Evolutionary conservation across 345 rosid species (phyloP).

Genomic region (Stellera chamaejasme): DNA sequence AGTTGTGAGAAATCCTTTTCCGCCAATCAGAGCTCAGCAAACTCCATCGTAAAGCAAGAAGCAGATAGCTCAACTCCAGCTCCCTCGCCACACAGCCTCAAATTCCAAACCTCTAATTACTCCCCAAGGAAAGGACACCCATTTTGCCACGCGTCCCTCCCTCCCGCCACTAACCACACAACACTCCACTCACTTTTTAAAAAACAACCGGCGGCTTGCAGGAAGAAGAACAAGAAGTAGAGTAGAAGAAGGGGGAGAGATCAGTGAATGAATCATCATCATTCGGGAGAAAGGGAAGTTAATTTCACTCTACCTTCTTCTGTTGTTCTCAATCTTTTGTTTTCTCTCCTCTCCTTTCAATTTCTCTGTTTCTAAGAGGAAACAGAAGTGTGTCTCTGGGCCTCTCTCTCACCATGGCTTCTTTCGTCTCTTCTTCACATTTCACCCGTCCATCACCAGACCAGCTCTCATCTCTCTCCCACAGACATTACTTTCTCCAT

Average conservation of each 20-base stretch:
- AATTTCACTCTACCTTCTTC: not conserved
- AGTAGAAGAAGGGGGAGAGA: not conserved
- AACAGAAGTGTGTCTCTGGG: slow-evolving; percentile 20
- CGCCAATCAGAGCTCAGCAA: slow-evolving; percentile 46
- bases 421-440: slow-evolving; percentile 47
- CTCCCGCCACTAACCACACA: slow-evolving; percentile 49
- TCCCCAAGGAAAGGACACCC: slow-evolving; percentile 22
- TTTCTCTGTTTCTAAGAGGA: slow-evolving; percentile 6
- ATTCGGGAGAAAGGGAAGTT: slow-evolving; percentile 1
- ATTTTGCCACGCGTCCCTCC: slow-evolving; percentile 63
- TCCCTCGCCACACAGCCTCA: slow-evolving; percentile 2
- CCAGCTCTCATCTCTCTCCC: slow-evolving; percentile 71
- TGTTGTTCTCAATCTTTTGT: slow-evolving; percentile 1
- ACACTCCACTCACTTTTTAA: slow-evolving; percentile 12
- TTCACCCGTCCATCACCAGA: slow-evolving; percentile 58
- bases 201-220: slow-evolving; percentile 10
- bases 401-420: slow-evolving; percentile 45
- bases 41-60: slow-evolving; percentile 27
- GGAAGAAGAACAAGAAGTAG: slow-evolving; percentile 1
- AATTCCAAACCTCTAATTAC: slow-evolving; percentile 1
- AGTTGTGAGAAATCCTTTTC: slow-evolving; percentile 34
- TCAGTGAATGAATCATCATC: not conserved
- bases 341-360: slow-evolving; percentile 11
- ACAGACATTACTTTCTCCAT: slow-evolving; percentile 61
- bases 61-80: slow-evolving; percentile 24